These are phyloP conservation scores for Talaromyces ruber DNA, from an alignment of 495 filamentous ascomycete species.

Conservation along the genomic window DNA sequence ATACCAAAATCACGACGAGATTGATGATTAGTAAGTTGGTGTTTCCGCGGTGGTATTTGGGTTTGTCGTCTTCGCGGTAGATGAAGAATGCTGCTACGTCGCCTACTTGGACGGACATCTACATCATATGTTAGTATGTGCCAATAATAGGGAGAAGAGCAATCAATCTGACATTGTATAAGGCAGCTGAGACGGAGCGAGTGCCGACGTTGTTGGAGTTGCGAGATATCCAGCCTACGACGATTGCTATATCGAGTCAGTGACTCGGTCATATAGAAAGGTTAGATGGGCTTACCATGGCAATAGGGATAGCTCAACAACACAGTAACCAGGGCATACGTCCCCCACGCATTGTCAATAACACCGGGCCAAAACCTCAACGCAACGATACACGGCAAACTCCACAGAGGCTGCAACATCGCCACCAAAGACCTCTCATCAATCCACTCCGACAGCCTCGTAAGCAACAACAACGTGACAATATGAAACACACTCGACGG, in stretches of 20 bases:
- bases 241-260: conserved; percentile 28
- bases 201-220: conserved; percentile 56
- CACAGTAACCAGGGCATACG: conserved; percentile 40
- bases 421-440: conserved; percentile 39
- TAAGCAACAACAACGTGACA: conserved; percentile 22
- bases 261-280: not conserved
- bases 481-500: conserved; percentile 34
- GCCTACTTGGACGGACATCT: conserved; percentile 37
- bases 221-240: conserved; percentile 51
- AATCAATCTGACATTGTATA: conserved; percentile 33
- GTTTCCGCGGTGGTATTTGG: conserved; percentile 43
- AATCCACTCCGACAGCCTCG: conserved; percentile 31
- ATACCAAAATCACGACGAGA: conserved; percentile 28
- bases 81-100: conserved; percentile 45
- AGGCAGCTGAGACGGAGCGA: conserved; percentile 47
- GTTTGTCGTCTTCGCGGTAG: conserved; percentile 47
- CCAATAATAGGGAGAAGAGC: not conserved
- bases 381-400: conserved; percentile 41
- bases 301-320: conserved; percentile 47
- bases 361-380: conserved; percentile 34
- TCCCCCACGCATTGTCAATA: conserved; percentile 36
- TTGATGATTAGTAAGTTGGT: conserved; percentile 34
- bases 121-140: not conserved
- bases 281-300: conserved; percentile 19
- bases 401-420: conserved; percentile 43